Conservation (phyloP, 495 filamentous ascomycete genomes). For the Aspergillus saccharolyticus region DNA sequence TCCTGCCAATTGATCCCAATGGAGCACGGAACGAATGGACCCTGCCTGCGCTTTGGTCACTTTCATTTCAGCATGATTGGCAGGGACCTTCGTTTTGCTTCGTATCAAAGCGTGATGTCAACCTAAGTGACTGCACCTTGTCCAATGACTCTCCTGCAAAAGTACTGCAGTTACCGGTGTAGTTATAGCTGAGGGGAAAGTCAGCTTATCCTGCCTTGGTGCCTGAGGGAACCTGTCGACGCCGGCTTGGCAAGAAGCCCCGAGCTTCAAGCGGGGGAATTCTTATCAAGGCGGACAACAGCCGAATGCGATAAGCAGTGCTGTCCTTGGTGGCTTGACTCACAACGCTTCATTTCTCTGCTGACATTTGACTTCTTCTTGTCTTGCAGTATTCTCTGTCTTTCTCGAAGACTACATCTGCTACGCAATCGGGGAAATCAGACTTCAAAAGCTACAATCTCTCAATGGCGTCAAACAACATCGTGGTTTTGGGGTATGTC, state of each 20-base stretch:
- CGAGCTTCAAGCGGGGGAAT: not conserved
- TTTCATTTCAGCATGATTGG: not conserved
- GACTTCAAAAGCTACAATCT: not conserved
- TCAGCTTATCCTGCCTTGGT: not conserved
- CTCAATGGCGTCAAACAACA: constrained; percentile 43
- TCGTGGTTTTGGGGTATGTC: constrained; percentile 61
- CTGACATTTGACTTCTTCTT: too few relatives aligned
- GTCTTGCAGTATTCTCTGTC: not conserved
- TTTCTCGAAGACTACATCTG: too few relatives aligned
- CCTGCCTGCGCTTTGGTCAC: not conserved
- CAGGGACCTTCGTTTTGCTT: not conserved
- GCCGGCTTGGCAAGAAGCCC: not conserved
- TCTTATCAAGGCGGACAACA: not conserved
- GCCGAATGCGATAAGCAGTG: not conserved
- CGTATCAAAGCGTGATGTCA: too few relatives aligned
- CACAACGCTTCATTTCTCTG: not conserved
- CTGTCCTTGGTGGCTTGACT: not conserved
- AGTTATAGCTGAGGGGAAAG: not conserved
- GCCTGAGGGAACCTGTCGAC: not conserved
- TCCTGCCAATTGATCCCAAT: not conserved
- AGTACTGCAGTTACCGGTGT: too few relatives aligned
- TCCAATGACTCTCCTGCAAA: too few relatives aligned
- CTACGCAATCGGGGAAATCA: not conserved
- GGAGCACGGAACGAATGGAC: not conserved
- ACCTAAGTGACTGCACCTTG: too few relatives aligned